These are phyloP conservation scores for Debaryomycetaceae sp. DNA, from an alignment of 1,139 yeast species.

Conservation along the genomic window DNA sequence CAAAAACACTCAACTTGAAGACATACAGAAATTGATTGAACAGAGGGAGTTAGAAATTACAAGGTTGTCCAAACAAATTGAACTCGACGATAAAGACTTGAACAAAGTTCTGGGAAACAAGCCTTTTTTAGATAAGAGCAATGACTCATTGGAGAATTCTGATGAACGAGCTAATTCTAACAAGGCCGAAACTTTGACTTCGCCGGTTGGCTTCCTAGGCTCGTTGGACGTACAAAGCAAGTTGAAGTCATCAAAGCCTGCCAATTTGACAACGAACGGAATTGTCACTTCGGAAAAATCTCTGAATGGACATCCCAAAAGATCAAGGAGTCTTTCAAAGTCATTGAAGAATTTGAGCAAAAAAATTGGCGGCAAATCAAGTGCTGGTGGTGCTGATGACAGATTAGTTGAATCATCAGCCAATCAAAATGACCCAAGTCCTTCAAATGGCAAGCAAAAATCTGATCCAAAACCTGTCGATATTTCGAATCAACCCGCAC, in stretches of 20 bases:
- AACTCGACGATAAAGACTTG: conserved; percentile 28
- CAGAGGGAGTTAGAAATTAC: conserved; percentile 36
- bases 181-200: neutral
- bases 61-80: conserved; percentile 31
- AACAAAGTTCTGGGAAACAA: conserved; percentile 15
- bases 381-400: neutral
- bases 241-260: neutral
- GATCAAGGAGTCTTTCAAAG: conserved; percentile 17
- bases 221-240: neutral
- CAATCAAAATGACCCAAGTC: neutral
- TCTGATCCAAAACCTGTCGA: conserved; percentile 2
- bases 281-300: conserved; percentile 2
- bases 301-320: conserved; percentile 4
- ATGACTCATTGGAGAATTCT: conserved; percentile 15
- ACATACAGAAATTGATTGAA: conserved; percentile 32
- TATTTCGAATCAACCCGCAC: conserved; percentile 11
- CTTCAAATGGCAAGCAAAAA: neutral
- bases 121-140: conserved; percentile 22
- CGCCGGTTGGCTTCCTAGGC: neutral
- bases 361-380: conserved; percentile 12
- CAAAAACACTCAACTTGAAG: conserved; percentile 22
- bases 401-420: conserved; percentile 5
- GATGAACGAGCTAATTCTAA: conserved; percentile 10
- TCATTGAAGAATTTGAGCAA: conserved; percentile 22
- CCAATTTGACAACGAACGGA: neutral